Conservation (phyloP, 2,329 filamentous ascomycete species). For the Pyrenochaeta sp. region DNA sequence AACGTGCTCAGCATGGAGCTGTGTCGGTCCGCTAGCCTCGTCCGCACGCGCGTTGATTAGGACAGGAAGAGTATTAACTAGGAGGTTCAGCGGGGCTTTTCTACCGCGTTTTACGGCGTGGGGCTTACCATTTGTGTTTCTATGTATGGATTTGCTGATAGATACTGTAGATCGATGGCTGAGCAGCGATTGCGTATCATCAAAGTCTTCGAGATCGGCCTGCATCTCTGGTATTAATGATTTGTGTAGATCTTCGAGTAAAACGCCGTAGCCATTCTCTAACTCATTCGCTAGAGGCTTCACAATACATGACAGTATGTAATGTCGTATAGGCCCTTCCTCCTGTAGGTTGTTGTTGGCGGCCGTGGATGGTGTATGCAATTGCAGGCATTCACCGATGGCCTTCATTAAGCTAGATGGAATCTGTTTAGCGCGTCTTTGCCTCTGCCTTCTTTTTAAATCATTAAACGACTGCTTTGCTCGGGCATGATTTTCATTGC, state of each 20-base stretch:
- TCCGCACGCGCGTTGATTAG: too few relatives aligned
- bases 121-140: neutral
- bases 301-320: conserved; percentile 1
- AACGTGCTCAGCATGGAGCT: too few relatives aligned
- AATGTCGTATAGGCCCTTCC: conserved; percentile 3
- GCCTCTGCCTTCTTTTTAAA: neutral
- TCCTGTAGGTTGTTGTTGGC: conserved; percentile 1
- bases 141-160: neutral
- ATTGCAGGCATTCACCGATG: conserved; percentile 1
- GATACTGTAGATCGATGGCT: neutral
- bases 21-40: too few relatives aligned
- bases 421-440: neutral
- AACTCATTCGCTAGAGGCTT: neutral
- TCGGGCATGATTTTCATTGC: neutral
- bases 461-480: neutral
- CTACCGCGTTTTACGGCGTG: too few relatives aligned
- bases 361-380: neutral
- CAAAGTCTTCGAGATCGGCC: neutral
- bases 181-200: neutral
- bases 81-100: too few relatives aligned
- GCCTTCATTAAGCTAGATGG: neutral
- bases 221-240: neutral
- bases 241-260: neutral
- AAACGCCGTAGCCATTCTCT: conserved; percentile 1
- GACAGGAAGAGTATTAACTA: too few relatives aligned